Conservation (phyloP, 1,284 basidiomycete genomes). For the Tilletia indica region DNA sequence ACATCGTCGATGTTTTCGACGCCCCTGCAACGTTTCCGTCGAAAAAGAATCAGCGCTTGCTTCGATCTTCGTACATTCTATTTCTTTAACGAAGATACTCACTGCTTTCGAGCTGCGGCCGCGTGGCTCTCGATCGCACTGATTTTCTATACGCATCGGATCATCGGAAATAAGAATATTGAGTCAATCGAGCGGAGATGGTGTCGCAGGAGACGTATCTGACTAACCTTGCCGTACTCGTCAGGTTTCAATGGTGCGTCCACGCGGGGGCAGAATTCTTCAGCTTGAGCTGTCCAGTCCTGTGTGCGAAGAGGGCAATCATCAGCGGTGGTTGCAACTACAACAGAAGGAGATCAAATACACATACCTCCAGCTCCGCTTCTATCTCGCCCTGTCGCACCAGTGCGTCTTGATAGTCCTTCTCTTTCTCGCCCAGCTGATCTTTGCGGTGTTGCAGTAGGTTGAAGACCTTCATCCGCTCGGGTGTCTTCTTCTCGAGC, state of each 20-base stretch:
- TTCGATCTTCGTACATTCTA: not conserved
- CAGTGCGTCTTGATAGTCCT: conserved; percentile 20
- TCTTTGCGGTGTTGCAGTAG: not conserved
- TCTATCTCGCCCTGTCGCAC: conserved; percentile 56
- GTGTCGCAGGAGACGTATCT: not conserved
- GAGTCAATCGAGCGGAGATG: not conserved
- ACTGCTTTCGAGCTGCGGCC: not conserved
- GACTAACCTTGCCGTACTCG: conserved; percentile 64
- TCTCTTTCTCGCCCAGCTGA: conserved; percentile 59
- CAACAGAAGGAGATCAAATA: not conserved
- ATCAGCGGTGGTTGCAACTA: conserved; percentile 16
- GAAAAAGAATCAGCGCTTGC: not conserved
- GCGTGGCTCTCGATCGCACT: not conserved
- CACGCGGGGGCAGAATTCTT: conserved; percentile 65
- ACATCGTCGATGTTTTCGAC: conserved; percentile 11
- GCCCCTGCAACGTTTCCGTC: not conserved
- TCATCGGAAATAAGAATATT: not conserved
- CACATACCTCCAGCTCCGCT: conserved; percentile 64
- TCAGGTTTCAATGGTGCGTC: conserved; percentile 64
- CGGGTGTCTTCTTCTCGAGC: conserved; percentile 5
- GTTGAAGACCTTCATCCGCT: not conserved
- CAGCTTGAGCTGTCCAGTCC: conserved; percentile 69
- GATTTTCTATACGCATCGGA: conserved; percentile 2
- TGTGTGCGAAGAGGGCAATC: conserved; percentile 46
- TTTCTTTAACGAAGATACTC: not conserved